These are phyloP conservation scores for Claviceps spartinae DNA, from an alignment of 2,329 filamentous ascomycete genomes.

Conservation along the genomic window DNA sequence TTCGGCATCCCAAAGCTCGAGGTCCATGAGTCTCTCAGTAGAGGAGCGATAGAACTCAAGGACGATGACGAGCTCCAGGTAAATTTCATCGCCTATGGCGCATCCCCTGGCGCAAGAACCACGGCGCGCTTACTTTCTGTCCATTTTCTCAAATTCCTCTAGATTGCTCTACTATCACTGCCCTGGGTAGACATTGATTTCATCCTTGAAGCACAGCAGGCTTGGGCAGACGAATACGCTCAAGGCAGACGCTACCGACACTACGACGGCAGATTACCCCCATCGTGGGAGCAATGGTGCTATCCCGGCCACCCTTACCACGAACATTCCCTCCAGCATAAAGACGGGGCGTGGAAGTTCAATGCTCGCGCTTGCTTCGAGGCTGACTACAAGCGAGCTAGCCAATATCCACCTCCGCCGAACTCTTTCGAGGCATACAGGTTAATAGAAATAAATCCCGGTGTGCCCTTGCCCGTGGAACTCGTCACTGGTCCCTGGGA, in stretches of 20 bases:
- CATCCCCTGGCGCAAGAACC: not conserved
- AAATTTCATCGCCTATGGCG: constrained; percentile 5
- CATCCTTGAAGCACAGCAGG: no score
- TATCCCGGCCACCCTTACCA: not conserved
- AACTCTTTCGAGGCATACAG: no score
- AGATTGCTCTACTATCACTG: constrained; percentile 29
- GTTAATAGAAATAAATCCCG: no score
- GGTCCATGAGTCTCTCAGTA: not conserved
- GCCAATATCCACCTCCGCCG: no score
- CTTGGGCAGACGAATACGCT: constrained; percentile 20
- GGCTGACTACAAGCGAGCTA: no score
- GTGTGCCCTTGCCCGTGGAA: no score
- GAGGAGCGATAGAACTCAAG: constrained; percentile 3
- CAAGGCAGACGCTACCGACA: constrained; percentile 16
- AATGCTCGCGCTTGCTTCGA: no score
- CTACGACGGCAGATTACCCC: no score
- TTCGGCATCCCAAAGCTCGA: constrained; percentile 14
- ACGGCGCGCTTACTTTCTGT: not conserved
- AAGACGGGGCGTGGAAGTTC: no score
- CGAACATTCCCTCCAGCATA: not conserved
- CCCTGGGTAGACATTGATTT: no score
- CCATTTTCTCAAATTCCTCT: not conserved
- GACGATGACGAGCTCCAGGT: constrained; percentile 33
- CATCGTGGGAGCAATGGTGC: no score
- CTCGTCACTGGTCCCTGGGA: no score